Base-by-base conservation (phyloP, 106 monocot species). In the Agapanthus africanus region DNA sequence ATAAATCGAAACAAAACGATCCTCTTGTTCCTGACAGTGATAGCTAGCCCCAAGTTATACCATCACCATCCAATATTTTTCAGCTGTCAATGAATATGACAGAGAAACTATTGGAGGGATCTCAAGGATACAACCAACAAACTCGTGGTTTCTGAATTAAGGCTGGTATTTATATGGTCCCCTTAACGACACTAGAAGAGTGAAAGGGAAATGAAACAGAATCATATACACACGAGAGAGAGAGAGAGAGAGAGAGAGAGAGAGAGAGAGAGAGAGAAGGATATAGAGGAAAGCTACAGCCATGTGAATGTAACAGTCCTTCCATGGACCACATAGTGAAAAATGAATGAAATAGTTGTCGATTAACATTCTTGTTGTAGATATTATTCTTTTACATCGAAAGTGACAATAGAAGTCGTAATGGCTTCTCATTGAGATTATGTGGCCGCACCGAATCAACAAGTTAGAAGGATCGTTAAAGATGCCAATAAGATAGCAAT, bases 21-120 rank as follows among this genome's bases (percentile, higher is more conserved):
- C 52, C 52, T 4, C 52, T 25, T 23, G n/a, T n/a, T n/a, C n/a
- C n/a, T n/a, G n/a, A n/a, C n/a, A n/a, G n/a, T 23, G 23, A 23
- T 52, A 52, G 25, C 11, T 52, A 59, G 21, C 31, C n/a, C n/a
- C 7, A 59, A 59, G 13, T 59, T 31, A n/a, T n/a, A 32, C 28
- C 59, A 59, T 32, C 32, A 59, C 13, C 28, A 59, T 59, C 59
- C 59, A 59, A n/a, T n/a, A n/a, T 31, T 59, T 59, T 2, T 59
- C 14, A 14, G 32, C 28, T 10, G 22, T 2, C 52, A 52, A 52
- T 6, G 13, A 25, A 52, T 4, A n/a, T 59, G 28, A 31, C 31
- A 59, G 13, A 11, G 59, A 10, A 11, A 56, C 22, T 59, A 32
- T 31, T 32, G 32, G 59, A 59, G 8, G 10, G 32, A 59, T 31